Evolutionary conservation across 2,329 filamentous ascomycete genomes (phyloP).

Genomic region (Albifimbria verrucaria): DNA sequence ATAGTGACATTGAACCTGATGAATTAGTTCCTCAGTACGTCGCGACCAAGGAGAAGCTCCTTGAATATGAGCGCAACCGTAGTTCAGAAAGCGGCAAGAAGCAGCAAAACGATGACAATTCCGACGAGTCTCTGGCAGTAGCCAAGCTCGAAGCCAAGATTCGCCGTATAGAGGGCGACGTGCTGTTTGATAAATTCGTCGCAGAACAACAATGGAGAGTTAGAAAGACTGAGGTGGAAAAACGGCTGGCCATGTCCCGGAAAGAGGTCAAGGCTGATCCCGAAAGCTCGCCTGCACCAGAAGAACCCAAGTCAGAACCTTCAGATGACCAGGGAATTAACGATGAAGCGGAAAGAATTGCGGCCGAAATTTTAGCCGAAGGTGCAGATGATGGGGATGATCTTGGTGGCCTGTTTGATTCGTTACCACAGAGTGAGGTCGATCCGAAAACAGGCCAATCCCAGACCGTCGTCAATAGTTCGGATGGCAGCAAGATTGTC

Average conservation of each 20-base stretch:
- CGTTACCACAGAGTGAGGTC: constrained; percentile 57
- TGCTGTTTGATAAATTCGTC: constrained; percentile 66
- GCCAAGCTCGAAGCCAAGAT: constrained; percentile 71
- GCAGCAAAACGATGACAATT: constrained; percentile 14
- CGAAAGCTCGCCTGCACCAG: constrained; percentile 12
- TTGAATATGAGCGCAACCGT: constrained; percentile 50
- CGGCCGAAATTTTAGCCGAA: constrained; percentile 55
- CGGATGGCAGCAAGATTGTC: constrained; percentile 52
- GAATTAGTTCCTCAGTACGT: constrained; percentile 74
- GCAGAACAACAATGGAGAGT: constrained; percentile 65
- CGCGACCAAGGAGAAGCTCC: constrained; percentile 67
- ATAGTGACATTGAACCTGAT: constrained; percentile 72
- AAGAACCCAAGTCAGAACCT: constrained; percentile 14
- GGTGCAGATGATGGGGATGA: constrained; percentile 53
- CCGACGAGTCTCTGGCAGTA: constrained; percentile 42
- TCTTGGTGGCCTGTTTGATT: constrained; percentile 50
- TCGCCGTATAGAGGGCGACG: constrained; percentile 71
- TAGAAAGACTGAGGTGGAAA: constrained; percentile 57
- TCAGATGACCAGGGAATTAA: constrained; percentile 44
- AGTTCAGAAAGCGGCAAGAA: constrained; percentile 13
- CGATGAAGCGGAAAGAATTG: constrained; percentile 56
- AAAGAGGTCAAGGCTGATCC: constrained; percentile 26
- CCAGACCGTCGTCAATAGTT: constrained; percentile 50
- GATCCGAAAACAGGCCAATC: constrained; percentile 57
- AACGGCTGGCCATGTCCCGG: constrained; percentile 52